These are phyloP conservation scores for Hysterium pulicare DNA, from an alignment of 2,329 filamentous ascomycete genomes.

Conservation along the genomic window DNA sequence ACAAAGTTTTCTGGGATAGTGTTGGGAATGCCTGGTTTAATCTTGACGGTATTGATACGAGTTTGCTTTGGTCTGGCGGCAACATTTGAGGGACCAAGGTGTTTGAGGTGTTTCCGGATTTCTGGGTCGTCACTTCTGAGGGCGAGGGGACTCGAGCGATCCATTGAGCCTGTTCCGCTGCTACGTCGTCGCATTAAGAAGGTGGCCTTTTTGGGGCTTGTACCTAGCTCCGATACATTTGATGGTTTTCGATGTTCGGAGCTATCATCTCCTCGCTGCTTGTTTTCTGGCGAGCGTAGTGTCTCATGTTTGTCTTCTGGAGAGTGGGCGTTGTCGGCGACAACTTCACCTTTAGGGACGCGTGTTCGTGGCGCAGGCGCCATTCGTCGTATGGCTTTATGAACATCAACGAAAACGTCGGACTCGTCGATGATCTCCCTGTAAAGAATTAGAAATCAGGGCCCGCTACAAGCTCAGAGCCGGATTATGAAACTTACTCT, in stretches of 20 bases:
- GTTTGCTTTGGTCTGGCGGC: slow-evolving; percentile 59
- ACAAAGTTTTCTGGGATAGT: slow-evolving; percentile 42
- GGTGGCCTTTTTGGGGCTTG: slow-evolving; percentile 32
- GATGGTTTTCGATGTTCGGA: slow-evolving; percentile 24
- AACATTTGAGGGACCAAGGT: slow-evolving; percentile 62
- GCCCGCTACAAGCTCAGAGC: background rate
- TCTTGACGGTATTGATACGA: slow-evolving; percentile 61
- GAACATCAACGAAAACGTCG: slow-evolving; percentile 95
- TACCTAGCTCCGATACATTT: slow-evolving; percentile 24
- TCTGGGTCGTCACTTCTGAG: slow-evolving; percentile 54
- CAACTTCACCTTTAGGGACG: slow-evolving; percentile 55
- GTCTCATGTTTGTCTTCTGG: slow-evolving; percentile 22
- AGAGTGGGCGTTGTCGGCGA: slow-evolving; percentile 40
- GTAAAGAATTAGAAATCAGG: slow-evolving; percentile 1
- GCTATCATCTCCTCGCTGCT: slow-evolving; percentile 10
- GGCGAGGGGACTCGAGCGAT: slow-evolving; percentile 28
- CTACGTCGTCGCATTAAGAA: slow-evolving; percentile 46
- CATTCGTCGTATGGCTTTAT: slow-evolving; percentile 92
- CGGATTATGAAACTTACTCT: slow-evolving; percentile 61
- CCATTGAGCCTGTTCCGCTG: slow-evolving; percentile 32
- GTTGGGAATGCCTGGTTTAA: slow-evolving; percentile 54
- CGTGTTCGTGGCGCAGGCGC: slow-evolving; percentile 78
- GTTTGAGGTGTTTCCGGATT: slow-evolving; percentile 58
- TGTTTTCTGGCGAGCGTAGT: slow-evolving; percentile 17
- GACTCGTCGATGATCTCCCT: slow-evolving; percentile 99